A percentile compares a stretch with the other conserved stretches of the same genome.
phyloP scores from a whole-genome alignment of 495 filamentous ascomycete genomes.

The Xylaria nigripes region DNA sequence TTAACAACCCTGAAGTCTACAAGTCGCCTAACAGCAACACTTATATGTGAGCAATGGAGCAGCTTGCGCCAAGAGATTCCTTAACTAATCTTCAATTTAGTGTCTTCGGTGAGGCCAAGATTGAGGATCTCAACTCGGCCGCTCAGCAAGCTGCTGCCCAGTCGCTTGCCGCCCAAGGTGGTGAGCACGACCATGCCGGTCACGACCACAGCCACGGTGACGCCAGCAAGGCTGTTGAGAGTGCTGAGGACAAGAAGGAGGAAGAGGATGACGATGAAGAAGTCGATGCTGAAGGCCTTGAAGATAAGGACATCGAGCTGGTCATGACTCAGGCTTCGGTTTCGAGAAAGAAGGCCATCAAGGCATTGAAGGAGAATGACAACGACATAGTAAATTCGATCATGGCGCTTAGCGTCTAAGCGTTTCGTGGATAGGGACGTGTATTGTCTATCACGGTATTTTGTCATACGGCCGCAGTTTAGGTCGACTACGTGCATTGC shows the following conservation, averaged over 20 bases:
- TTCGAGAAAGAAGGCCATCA: constrained; percentile 94
- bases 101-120: constrained; percentile 99
- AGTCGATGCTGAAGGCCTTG: constrained; percentile 84
- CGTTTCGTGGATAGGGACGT: background rate
- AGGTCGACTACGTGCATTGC: constrained; percentile 15
- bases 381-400: constrained; percentile 99
- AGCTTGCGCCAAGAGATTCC: background rate
- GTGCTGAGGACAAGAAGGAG: constrained; percentile 66
- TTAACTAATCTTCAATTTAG: constrained; percentile 37
- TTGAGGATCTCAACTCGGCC: constrained; percentile 96
- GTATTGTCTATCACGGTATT: background rate
- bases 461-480: background rate
- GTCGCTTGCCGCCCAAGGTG: constrained; percentile 23
- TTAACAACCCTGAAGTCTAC: constrained; percentile 99
- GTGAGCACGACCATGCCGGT: constrained; percentile 48
- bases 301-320: constrained; percentile 97
- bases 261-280: constrained; percentile 87
- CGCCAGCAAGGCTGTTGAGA: constrained; percentile 61
- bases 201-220: constrained; percentile 64
- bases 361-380: constrained; percentile 96
- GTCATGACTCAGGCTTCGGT: constrained; percentile 98
- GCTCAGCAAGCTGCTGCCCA: constrained; percentile 90
- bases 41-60: constrained; percentile 73
- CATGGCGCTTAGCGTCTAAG: constrained; percentile 96
- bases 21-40: constrained; percentile 97